Evolutionary conservation across 208 protist genomes (phyloP), one percentile per base, ranked within the genome.

Genomic region (Trypanosoma congolense): DNA sequence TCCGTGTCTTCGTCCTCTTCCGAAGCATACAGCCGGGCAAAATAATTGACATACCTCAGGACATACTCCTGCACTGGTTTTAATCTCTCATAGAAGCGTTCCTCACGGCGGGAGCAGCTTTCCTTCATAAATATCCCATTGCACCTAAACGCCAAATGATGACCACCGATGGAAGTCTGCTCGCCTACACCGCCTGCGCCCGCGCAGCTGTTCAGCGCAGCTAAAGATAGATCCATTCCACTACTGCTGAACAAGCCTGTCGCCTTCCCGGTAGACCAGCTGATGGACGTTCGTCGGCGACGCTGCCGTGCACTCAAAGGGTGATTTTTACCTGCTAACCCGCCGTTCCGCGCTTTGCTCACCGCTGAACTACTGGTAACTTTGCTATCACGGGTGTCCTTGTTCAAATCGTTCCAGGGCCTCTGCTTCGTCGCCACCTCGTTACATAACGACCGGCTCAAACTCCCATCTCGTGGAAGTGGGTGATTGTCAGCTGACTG

Each of bases 41-140:
- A 25, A 2, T 58, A 18, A 18, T 52, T 43, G 9, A 31, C 38
- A 19, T 61, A 43, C 16, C 31, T 63, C 42, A 80, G 65, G 16
- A 85, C 55, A 24, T 56, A 59, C 19, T 80, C 61, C 46, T 93
- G 86, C 26, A 80, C 80, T 16, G 69, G 70, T 16, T 50, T 67
- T 3, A 93, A 62, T 48, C 70, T 77, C 50, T 77, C 65, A 60
- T 93, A 93, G 52, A 93, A 93, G 10, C 58, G 63, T 55, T 93
- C 82, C 57, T 93, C 82, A 5, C 86, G 70, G 0, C 68, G 61
- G 0, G 76, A 83, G 59, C 78, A 61, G 14, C 82, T 81, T 58
- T 90, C 70, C 75, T 93, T 93, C 56, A 90, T 54, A 42, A 93
- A 90, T 21, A 66, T 67, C 33, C 65, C 68, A 9, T 76, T 75